Conservation (phyloP, 2,329 filamentous ascomycete species). For the Cadophora gregata region DNA sequence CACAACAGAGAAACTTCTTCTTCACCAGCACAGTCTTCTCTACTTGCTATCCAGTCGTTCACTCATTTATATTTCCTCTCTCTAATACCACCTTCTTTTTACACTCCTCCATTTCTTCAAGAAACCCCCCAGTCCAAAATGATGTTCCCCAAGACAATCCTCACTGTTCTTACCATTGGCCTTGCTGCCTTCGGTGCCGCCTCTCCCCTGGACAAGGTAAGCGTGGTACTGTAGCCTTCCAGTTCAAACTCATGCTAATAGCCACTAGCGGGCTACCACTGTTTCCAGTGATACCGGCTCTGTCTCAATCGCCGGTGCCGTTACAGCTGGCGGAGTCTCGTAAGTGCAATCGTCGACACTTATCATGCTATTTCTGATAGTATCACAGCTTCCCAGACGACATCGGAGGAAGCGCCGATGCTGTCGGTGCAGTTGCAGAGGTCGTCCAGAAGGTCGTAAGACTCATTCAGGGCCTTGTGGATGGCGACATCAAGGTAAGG, state of each 20-base stretch:
- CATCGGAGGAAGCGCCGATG: constrained; percentile 25
- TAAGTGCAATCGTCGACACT: not conserved
- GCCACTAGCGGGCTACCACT: constrained; percentile 22
- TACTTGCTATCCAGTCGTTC: constrained; percentile 3
- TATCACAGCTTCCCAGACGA: constrained; percentile 10
- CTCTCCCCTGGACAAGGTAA: constrained; percentile 7
- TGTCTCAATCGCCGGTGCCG: constrained; percentile 19
- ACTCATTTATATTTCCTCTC: not conserved
- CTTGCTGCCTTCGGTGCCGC: constrained; percentile 8
- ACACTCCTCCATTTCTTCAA: not conserved
- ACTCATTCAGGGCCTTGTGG: constrained; percentile 28
- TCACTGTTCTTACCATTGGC: constrained; percentile 5
- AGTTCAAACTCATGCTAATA: not conserved
- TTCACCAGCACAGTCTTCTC: constrained; percentile 8
- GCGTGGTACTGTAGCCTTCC: too few species aligned
- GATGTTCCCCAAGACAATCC: constrained; percentile 5
- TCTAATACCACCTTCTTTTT: not conserved
- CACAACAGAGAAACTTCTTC: constrained; percentile 6
- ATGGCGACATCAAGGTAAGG: constrained; percentile 25
- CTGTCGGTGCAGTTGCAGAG: constrained; percentile 18
- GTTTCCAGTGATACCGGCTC: constrained; percentile 24
- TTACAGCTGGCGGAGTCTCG: constrained; percentile 8
- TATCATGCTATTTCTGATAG: not conserved
- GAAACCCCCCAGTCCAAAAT: not conserved
- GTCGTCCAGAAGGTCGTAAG: constrained; percentile 29